phyloP scores from a whole-genome alignment of 225 moss, liverwort and hornwort genomes.

The Pseudisothecium myosuroides region DNA sequence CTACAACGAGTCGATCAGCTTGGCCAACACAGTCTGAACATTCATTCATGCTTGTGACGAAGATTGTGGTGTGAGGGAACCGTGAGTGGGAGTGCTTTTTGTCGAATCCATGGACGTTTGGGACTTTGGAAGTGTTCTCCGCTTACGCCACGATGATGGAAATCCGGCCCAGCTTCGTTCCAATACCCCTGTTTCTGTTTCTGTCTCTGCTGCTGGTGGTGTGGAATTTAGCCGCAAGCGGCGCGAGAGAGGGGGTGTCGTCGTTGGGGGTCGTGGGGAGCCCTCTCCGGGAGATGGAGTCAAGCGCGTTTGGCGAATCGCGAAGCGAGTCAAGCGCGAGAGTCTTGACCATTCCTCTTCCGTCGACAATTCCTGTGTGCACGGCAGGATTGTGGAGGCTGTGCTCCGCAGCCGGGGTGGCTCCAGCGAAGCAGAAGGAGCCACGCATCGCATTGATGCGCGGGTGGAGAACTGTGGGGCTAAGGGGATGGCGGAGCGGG shows the following conservation, averaged over 20 bases:
- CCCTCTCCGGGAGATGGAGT: neutral
- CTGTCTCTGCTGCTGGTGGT: neutral
- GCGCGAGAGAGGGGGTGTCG: neutral
- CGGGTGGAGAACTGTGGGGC: neutral
- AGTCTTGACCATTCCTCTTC: neutral
- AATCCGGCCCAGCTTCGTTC: constrained; percentile 4
- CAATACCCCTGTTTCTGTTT: neutral
- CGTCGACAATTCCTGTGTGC: constrained; percentile 8
- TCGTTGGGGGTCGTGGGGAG: neutral
- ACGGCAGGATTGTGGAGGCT: constrained; percentile 27
- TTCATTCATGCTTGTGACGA: neutral
- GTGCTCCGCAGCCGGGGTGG: neutral
- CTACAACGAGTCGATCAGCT: neutral
- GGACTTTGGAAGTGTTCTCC: neutral
- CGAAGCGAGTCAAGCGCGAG: constrained; percentile 6
- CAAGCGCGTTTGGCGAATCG: constrained; percentile 11
- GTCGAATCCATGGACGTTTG: constrained; percentile 6
- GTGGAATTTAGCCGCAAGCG: constrained; percentile 11
- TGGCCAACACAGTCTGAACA: neutral
- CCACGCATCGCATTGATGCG: constrained; percentile 3
- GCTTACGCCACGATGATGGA: neutral
- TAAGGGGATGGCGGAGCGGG: neutral
- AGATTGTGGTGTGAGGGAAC: neutral
- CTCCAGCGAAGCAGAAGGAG: neutral
- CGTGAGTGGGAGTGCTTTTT: neutral